Evolutionary conservation across 305 asterid genomes (phyloP).

Genomic region (Fraxinus baroniana): DNA sequence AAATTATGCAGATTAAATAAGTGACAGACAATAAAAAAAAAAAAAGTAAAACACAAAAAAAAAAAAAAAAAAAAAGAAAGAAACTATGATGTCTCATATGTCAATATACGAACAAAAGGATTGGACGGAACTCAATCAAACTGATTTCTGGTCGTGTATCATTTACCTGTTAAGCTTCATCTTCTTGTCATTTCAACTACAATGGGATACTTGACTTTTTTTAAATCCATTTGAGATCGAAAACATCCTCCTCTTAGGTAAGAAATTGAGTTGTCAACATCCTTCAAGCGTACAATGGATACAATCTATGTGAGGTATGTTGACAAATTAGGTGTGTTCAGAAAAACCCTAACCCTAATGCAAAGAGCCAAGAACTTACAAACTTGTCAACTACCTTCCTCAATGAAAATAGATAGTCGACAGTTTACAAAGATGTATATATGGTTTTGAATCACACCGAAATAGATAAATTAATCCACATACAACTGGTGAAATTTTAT

Average conservation of each 20-base stretch:
- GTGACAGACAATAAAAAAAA: too few species aligned
- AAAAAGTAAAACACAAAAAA: too few species aligned
- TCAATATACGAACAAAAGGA: not conserved
- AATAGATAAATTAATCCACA: not conserved
- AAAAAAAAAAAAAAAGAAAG: not conserved
- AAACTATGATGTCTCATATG: not conserved
- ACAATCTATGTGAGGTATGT: not conserved
- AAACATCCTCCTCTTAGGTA: not conserved
- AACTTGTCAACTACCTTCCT: not conserved
- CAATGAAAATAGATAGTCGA: not conserved
- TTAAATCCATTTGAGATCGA: not conserved
- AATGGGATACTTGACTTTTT: not conserved
- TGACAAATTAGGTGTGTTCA: not conserved
- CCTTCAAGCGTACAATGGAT: not conserved
- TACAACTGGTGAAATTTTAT: not conserved
- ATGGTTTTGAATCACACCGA: not conserved
- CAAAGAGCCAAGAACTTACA: not conserved
- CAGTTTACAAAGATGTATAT: not conserved
- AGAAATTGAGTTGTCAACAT: not conserved
- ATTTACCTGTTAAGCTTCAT: not conserved
- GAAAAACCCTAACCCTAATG: not conserved
- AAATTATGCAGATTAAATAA: too few species aligned
- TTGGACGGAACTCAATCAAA: not conserved
- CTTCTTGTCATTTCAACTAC: not conserved
- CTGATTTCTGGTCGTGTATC: not conserved